phyloP scores from a whole-genome alignment of 1,284 basidiomycete species.

The Neotropicomus parvogracilis region DNA sequence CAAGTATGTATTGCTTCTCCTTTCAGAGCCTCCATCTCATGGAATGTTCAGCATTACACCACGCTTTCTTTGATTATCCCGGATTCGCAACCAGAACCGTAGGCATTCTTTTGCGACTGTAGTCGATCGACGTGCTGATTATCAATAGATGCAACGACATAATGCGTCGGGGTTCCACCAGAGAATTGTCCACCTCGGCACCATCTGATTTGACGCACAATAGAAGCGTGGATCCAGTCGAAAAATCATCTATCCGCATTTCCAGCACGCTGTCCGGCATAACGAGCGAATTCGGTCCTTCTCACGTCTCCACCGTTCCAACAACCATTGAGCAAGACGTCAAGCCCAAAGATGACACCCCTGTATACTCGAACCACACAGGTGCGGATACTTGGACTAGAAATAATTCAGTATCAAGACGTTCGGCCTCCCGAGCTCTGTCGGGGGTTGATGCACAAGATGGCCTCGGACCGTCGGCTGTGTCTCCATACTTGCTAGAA shows the following conservation, averaged over 20 bases:
- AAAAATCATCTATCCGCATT: slow-evolving; percentile 3
- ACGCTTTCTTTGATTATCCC: slow-evolving; percentile 22
- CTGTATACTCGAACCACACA: slow-evolving; percentile 10
- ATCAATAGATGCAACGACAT: slow-evolving; percentile 3
- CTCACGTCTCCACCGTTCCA: slow-evolving; percentile 8
- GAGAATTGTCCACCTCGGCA: slow-evolving; percentile 8
- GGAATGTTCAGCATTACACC: slow-evolving; percentile 13
- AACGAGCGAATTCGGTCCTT: slow-evolving; percentile 9
- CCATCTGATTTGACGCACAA: background rate
- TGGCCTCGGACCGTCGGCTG: slow-evolving; percentile 50
- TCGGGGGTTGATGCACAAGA: slow-evolving; percentile 35
- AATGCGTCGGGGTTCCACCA: background rate
- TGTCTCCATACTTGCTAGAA: slow-evolving; percentile 51
- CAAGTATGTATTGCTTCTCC: slow-evolving; percentile 20
- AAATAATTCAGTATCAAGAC: slow-evolving; percentile 10
- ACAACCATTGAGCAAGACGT: slow-evolving; percentile 22
- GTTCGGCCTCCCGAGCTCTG: slow-evolving; percentile 19
- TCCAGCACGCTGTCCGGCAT: slow-evolving; percentile 19
- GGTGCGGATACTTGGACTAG: slow-evolving; percentile 5
- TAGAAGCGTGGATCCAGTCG: slow-evolving; percentile 1
- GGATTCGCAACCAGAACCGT: slow-evolving; percentile 15
- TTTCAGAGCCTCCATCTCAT: slow-evolving; percentile 1
- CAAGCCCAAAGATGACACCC: slow-evolving; percentile 21
- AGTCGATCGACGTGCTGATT: background rate
- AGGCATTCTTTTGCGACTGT: slow-evolving; percentile 3